Percentiles rank a stretch among this genome's conserved stretches.
phyloP scores from a whole-genome alignment of 2,329 filamentous ascomycete species.

The Penicillium sp. region DNA sequence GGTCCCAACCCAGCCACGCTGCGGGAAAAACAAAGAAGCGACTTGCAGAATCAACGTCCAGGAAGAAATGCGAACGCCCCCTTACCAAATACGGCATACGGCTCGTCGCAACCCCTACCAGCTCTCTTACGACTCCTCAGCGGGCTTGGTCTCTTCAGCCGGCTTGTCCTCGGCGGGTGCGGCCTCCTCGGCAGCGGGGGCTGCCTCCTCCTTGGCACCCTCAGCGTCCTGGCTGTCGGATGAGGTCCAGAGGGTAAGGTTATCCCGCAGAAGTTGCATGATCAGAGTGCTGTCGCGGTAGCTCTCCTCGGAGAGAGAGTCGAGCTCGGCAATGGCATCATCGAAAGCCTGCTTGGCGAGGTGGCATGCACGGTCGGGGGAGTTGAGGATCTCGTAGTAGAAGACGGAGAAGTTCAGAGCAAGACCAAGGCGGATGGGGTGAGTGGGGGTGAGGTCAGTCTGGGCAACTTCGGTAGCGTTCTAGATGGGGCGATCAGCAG shows the following conservation, averaged over 20 bases:
- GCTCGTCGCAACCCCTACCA: constrained; percentile 21
- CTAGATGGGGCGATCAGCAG: constrained; percentile 37
- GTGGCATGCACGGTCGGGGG: constrained; percentile 95
- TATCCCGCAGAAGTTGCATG: constrained; percentile 98
- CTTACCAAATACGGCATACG: constrained; percentile 34
- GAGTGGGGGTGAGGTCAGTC: constrained; percentile 94
- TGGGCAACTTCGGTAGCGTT: constrained; percentile 98
- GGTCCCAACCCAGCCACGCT: constrained; percentile 42
- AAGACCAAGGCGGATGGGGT: constrained; percentile 96
- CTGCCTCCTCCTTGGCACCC: constrained; percentile 65
- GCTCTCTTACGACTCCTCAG: constrained; percentile 39
- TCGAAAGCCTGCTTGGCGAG: constrained; percentile 99
- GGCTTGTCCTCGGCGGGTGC: constrained; percentile 51
- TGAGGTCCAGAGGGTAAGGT: constrained; percentile 97
- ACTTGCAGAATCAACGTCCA: constrained; percentile 39
- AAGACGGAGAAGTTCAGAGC: constrained; percentile 99
- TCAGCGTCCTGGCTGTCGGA: constrained; percentile 79
- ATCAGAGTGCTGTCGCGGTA: constrained; percentile 99
- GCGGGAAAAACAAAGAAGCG: constrained; percentile 37
- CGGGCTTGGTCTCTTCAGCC: constrained; percentile 42
- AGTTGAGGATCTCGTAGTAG: constrained; percentile 99
- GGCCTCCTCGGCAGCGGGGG: constrained; percentile 39
- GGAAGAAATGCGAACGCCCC: constrained; percentile 40
- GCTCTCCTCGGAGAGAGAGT: constrained; percentile 95
- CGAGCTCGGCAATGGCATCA: constrained; percentile 97